phyloP scores from a whole-genome alignment of 176 grass and related monocot species.

The Hordeum marinum region DNA sequence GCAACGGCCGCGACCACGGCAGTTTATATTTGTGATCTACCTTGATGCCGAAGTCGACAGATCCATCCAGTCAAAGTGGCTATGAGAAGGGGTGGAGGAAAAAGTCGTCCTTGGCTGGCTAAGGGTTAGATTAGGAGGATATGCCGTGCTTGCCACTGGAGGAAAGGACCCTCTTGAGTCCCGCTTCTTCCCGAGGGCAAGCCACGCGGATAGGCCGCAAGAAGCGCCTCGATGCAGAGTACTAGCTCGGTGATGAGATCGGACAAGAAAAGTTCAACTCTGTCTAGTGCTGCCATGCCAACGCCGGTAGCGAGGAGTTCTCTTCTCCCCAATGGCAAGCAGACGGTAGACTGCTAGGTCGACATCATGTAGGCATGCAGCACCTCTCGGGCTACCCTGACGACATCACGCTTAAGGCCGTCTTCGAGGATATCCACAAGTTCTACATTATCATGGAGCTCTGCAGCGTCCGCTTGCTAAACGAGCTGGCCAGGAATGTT shows the following conservation, averaged over 20 bases:
- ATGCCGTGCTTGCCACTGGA: too few relatives aligned
- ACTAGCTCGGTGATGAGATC: conserved; percentile 64
- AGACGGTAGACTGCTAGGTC: conserved; percentile 84
- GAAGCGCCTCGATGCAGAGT: conserved; percentile 67
- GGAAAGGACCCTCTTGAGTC: too few relatives aligned
- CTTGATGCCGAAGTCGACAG: too few relatives aligned
- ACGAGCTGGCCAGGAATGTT: conserved; percentile 48
- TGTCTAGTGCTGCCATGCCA: conserved; percentile 69
- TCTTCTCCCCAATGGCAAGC: conserved; percentile 73
- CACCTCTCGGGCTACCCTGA: conserved; percentile 86
- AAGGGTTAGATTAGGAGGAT: too few relatives aligned
- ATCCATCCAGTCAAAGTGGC: too few relatives aligned
- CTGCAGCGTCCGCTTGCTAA: conserved; percentile 57
- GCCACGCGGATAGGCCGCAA: conserved; percentile 70
- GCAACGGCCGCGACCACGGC: too few relatives aligned
- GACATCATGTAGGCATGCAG: conserved; percentile 76
- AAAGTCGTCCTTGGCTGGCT: too few relatives aligned
- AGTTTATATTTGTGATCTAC: too few relatives aligned
- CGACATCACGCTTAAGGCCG: conserved; percentile 72
- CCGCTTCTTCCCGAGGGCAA: conserved; percentile 10
- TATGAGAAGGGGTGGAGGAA: too few relatives aligned
- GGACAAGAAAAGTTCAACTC: conserved; percentile 81
- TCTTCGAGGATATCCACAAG: conserved; percentile 64
- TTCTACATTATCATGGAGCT: conserved; percentile 95
- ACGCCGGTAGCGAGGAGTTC: conserved; percentile 38